These are phyloP conservation scores for Penicillium sp. DNA, from an alignment of 2,329 filamentous ascomycete species.

Conservation along the genomic window DNA sequence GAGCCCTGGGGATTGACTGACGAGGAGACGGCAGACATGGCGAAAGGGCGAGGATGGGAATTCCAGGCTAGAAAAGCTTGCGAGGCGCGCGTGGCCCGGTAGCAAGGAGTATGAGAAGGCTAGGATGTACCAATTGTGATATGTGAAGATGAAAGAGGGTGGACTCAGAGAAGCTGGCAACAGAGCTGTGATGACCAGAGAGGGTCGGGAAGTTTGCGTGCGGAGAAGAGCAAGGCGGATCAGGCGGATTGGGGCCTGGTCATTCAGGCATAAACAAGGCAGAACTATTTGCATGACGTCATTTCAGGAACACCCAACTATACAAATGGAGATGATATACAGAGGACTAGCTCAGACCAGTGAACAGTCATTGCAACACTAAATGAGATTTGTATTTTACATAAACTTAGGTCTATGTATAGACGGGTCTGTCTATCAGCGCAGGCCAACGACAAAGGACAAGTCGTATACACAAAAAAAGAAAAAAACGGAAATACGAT, in stretches of 20 bases:
- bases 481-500: constrained; percentile 31
- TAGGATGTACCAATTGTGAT: constrained; percentile 4
- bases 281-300: constrained; percentile 20
- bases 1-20: constrained; percentile 34
- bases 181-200: neutral
- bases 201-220: constrained; percentile 28
- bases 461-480: constrained; percentile 27
- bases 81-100: constrained; percentile 10
- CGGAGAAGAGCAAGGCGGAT: constrained; percentile 31
- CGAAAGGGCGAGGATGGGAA: constrained; percentile 13
- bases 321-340: neutral
- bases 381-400: constrained; percentile 31
- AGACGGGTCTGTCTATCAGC: constrained; percentile 24
- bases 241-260: constrained; percentile 25
- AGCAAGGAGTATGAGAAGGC: neutral
- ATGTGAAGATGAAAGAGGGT: constrained; percentile 1
- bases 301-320: constrained; percentile 10
- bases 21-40: constrained; percentile 34
- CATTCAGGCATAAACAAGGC: constrained; percentile 14
- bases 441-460: constrained; percentile 22
- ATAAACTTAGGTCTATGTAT: constrained; percentile 33
- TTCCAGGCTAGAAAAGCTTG: constrained; percentile 17
- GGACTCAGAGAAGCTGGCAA: constrained; percentile 5
- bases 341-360: no score
- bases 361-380: constrained; percentile 13